Base-by-base conservation (phyloP, 169 alveolate species). In the Eimeria maxima region DNA sequence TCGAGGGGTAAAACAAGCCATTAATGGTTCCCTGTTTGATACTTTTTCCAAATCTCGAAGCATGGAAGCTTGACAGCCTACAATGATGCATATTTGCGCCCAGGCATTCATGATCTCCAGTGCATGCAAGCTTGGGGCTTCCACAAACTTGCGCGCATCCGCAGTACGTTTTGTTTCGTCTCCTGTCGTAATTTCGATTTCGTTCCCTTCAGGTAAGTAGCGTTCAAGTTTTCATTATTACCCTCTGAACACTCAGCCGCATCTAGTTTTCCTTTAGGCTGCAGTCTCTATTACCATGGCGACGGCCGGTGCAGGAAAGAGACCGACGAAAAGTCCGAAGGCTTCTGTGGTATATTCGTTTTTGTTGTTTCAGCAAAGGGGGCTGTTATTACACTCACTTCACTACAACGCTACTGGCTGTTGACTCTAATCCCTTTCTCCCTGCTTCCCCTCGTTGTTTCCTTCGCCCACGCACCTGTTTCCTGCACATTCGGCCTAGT, bases 111-210 rank as follows among this genome's bases (percentile, higher is more conserved):
- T 18, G 44, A 10, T 13, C 84, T 22, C 24, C 14, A 10, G 87
- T 33, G n/a, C 87, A 76, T 76, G 87, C 87, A 76, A 76, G 60
- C 22, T 22, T 42, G 87, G 87, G 63, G 87, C 87, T n/a, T 33
- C 38, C 63, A 44, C 29, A 44, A 47, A 76, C 20, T 63, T 5
- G 63, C 0, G n/a, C 7, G 45, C 80, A 13, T 29, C n/a, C n/a
- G 11, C 47, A 11, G 33, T 4, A 1, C 0, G 3, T 29, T 69
- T 27, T 69, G 47, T 11, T 29, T 10, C 18, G 18, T 69, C 10
- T 24, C 7, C 22, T 65, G n/a, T 13, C 33, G 33, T 29, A 8
- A 13, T 29, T 50, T 47, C 27, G 45, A 14, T 69, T 0, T 0
- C 33, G n/a, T 69, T 11, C 5, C 16, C 24, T 69, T 69, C 24